Percentiles rank a stretch among this genome's conserved stretches.
These are phyloP conservation scores for Deinandra increscens DNA, from an alignment of 129 eudicot genomes.

Conservation along the genomic window DNA sequence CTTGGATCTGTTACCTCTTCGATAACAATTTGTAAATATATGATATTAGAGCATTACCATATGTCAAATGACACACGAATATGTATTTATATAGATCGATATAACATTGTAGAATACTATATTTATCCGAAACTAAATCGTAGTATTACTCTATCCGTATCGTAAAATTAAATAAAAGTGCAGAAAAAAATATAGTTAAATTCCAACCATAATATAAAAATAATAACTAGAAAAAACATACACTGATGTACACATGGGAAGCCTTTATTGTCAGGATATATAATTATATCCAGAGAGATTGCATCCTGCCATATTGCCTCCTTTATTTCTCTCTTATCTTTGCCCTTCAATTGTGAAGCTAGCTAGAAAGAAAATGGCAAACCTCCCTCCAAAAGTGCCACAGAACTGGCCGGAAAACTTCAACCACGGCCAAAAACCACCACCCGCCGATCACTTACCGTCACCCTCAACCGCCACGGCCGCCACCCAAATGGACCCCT, in stretches of 20 bases:
- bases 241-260: not conserved
- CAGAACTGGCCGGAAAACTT: slow-evolving; percentile 53
- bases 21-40: too few relatives aligned
- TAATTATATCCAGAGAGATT: not conserved
- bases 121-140: not conserved
- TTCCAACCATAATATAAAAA: too few relatives aligned
- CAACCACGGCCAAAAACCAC: slow-evolving; percentile 52
- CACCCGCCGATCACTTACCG: slow-evolving; percentile 43
- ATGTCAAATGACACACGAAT: too few relatives aligned
- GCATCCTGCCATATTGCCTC: not conserved
- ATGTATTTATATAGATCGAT: too few relatives aligned
- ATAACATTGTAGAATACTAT: too few relatives aligned
- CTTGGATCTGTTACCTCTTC: too few relatives aligned
- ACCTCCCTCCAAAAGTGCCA: slow-evolving; percentile 87
- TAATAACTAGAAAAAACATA: not conserved
- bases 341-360: not conserved
- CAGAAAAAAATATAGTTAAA: too few relatives aligned
- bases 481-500: slow-evolving; percentile 40
- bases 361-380: slow-evolving; percentile 67
- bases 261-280: not conserved
- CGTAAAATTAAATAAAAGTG: not conserved
- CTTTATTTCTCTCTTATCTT: not conserved
- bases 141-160: not conserved
- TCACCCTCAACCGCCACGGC: slow-evolving; percentile 31
- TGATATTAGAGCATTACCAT: too few relatives aligned